phyloP scores from a whole-genome alignment of 495 filamentous ascomycete genomes.

The Astrothelium macrocarpum region DNA sequence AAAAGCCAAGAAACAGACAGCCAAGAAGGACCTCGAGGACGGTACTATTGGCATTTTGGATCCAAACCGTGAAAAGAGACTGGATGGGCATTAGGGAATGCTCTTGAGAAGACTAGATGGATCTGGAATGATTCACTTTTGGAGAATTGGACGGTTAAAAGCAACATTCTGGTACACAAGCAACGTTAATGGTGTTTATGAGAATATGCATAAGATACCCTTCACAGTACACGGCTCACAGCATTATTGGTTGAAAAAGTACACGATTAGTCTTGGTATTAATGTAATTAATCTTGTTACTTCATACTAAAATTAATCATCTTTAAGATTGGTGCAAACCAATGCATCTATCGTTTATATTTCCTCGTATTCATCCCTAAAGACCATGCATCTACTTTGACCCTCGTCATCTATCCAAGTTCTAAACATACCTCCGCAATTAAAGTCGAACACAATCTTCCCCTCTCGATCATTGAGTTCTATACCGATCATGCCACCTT shows the following conservation, averaged over 20 bases:
- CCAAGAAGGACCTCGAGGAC: neutral
- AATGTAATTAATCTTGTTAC: neutral
- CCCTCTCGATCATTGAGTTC: conserved; percentile 48
- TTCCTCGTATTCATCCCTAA: conserved; percentile 30
- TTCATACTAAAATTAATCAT: neutral
- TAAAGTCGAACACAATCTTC: conserved; percentile 62
- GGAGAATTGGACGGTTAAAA: neutral
- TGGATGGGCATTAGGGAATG: neutral
- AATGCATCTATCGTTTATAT: neutral
- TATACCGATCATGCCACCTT: conserved; percentile 82
- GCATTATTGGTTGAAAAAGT: neutral
- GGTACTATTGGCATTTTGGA: neutral
- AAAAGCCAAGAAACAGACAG: neutral
- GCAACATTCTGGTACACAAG: neutral
- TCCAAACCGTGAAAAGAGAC: neutral
- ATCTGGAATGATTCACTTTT: neutral
- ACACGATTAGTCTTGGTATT: neutral
- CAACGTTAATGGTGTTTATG: neutral
- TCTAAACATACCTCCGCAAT: conserved; percentile 85
- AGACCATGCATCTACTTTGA: conserved; percentile 54
- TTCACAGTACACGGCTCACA: neutral
- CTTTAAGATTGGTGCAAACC: neutral
- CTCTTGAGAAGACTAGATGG: neutral
- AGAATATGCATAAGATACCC: neutral
- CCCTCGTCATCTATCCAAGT: conserved; percentile 64